Conservation (phyloP, 1,139 yeast species). For the Saccharomycopsis hybrid region DNA sequence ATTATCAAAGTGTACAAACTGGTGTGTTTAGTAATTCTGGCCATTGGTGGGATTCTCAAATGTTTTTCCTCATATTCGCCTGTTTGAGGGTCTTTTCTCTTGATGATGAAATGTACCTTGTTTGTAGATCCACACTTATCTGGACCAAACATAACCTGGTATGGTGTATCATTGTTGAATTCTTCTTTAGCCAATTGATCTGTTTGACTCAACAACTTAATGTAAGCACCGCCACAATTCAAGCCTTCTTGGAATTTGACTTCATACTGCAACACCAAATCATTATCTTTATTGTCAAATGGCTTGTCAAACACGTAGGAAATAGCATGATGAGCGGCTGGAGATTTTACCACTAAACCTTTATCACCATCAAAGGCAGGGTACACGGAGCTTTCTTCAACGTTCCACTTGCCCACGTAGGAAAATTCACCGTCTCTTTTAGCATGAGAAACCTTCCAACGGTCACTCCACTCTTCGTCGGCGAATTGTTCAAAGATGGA, state of each 20-base stretch:
- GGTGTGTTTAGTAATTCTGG: slow-evolving; percentile 48
- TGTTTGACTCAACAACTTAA: slow-evolving; percentile 56
- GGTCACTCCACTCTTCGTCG: slow-evolving; percentile 36
- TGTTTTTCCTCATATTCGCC: slow-evolving; percentile 64
- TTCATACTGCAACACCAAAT: slow-evolving; percentile 83
- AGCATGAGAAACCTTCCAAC: slow-evolving; percentile 63
- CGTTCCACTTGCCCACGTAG: slow-evolving; percentile 68
- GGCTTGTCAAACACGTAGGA: slow-evolving; percentile 50
- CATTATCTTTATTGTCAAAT: slow-evolving; percentile 49
- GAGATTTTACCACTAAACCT: slow-evolving; percentile 69
- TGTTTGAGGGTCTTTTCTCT: slow-evolving; percentile 49
- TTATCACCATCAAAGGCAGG: slow-evolving; percentile 59
- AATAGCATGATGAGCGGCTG: slow-evolving; percentile 78
- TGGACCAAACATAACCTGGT: slow-evolving; percentile 91
- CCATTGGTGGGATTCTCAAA: slow-evolving; percentile 58
- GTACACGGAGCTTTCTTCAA: slow-evolving; percentile 51
- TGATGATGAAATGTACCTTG: slow-evolving; percentile 70
- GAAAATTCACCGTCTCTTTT: slow-evolving; percentile 46
- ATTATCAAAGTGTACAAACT: slow-evolving; percentile 74
- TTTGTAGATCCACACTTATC: slow-evolving; percentile 81
- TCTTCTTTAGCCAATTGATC: slow-evolving; percentile 37
- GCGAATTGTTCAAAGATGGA: slow-evolving; percentile 67
- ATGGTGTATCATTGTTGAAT: slow-evolving; percentile 60
- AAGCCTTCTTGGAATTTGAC: slow-evolving; percentile 74
- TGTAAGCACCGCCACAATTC: slow-evolving; percentile 83